Evolutionary conservation across 352 stramenopile genomes (phyloP), one percentile per base, ranked within the genome.

Genomic region (Phytophthora pinifolia): DNA sequence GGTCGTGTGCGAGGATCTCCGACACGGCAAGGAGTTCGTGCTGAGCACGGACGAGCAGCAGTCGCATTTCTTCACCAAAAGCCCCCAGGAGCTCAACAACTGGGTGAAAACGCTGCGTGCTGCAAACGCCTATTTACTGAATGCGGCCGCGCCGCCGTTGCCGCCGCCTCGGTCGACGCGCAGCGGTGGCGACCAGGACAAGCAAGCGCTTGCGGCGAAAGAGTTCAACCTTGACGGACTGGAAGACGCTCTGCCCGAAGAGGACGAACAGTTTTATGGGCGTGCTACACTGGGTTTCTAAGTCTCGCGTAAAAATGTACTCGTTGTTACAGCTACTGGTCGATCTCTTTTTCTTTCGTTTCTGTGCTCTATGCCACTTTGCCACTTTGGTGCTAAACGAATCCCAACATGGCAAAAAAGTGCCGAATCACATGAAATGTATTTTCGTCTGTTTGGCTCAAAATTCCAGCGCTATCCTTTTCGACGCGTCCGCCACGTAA

Each of bases 21-120:
- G 77, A 56, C 68, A 85, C 41, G 74, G 77, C 22, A 89, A 83
- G 14, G 83, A 92, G 61, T 92, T 95, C 51, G 69, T 92, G 30
- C 48, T 95, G 35, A 85, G 79, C 57, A 92, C 84, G 52, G 85
- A 83, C 54, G 74, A 82, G 41, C 84, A 92, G 66, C 85, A 92
- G 65, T 92, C 85, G 54, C 82, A 91, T 57, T 95, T 95, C 55
- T 92, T 89, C 65, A 88, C 85, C 15, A 81, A 81, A 54, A 86
- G 58, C 17, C 68, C 64, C 2, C 71, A 89, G 15, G 85, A 95
- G 61, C 62, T 92, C 9, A 74, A 79, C 53, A 76, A 70, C 18
- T 95, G 85, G 85, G 79, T 95, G 39, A 89, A 84, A 44, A 85
- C 81, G 10, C 59, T 95, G 50, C 79, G 83, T 22, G 78, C 71